Conservation (phyloP, 1,284 basidiomycete species). For the Gymnopus androsaceus region DNA sequence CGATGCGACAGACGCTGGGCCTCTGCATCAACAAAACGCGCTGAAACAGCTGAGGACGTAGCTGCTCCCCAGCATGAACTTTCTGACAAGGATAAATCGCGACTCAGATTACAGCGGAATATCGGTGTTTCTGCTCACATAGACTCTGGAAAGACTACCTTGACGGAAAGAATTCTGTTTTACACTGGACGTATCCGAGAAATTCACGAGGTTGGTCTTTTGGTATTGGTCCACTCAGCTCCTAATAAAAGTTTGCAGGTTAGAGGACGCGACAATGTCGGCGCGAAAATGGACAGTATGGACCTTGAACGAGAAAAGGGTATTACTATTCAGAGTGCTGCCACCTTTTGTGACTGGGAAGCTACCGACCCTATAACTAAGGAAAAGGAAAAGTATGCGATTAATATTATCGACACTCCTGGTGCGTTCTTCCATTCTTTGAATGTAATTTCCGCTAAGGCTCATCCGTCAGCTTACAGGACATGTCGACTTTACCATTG, state of each 20-base stretch:
- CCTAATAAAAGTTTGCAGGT: conserved; percentile 47
- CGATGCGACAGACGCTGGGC: conserved; percentile 7
- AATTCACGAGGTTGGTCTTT: conserved; percentile 86
- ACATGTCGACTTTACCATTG: conserved; percentile 99
- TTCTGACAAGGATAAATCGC: conserved; percentile 56
- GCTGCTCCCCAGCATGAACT: conserved; percentile 39
- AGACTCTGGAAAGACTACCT: conserved; percentile 97
- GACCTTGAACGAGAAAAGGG: conserved; percentile 98
- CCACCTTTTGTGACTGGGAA: conserved; percentile 97
- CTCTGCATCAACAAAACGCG: conserved; percentile 1
- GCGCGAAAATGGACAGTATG: conserved; percentile 99
- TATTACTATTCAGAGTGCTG: conserved; percentile 98
- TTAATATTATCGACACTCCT: conserved; percentile 99
- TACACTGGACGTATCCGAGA: conserved; percentile 96
- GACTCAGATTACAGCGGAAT: conserved; percentile 72
- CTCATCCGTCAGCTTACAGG: conserved; percentile 44
- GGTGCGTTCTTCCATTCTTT: conserved; percentile 45
- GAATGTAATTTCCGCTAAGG: background rate
- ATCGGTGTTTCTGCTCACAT: conserved; percentile 92
- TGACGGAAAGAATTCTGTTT: conserved; percentile 96
- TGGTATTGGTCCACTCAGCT: conserved; percentile 5
- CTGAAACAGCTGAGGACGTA: background rate
- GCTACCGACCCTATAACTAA: conserved; percentile 66
- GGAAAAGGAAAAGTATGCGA: conserved; percentile 81
- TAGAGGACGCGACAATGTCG: conserved; percentile 91